phyloP scores from a whole-genome alignment of 345 rosid genomes.

The Populus simonii region DNA sequence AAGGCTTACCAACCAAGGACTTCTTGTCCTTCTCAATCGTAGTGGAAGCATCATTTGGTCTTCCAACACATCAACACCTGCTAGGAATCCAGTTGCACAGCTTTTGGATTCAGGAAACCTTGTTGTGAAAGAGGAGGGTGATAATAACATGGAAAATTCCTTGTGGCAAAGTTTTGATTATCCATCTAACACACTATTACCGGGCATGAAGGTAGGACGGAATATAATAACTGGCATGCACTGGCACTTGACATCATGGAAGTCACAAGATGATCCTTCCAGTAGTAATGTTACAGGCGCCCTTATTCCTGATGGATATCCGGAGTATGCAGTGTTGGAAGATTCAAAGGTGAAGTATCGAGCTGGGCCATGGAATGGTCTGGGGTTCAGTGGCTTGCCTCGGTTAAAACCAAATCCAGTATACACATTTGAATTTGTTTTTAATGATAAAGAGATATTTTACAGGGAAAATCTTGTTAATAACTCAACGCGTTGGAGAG shows the following conservation, averaged over 20 bases:
- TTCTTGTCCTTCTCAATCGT: background rate
- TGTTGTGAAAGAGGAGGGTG: background rate
- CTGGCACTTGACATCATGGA: slow-evolving; percentile 37
- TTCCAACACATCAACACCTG: too few species aligned
- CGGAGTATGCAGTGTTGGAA: slow-evolving; percentile 13
- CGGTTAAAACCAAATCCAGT: background rate
- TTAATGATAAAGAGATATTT: background rate
- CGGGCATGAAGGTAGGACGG: background rate
- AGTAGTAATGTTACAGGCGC: slow-evolving; percentile 14
- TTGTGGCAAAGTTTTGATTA: background rate
- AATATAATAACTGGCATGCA: background rate
- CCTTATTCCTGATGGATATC: slow-evolving; percentile 19
- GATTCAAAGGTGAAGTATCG: slow-evolving; percentile 13
- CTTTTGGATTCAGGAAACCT: background rate
- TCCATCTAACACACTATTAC: background rate
- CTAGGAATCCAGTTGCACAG: background rate
- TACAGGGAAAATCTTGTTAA: background rate
- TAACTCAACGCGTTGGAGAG: background rate
- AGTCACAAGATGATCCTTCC: slow-evolving; percentile 29
- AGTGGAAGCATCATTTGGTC: background rate
- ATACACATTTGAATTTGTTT: background rate
- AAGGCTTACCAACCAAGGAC: too few species aligned
- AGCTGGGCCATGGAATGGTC: slow-evolving; percentile 37
- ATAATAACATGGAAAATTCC: too few species aligned
- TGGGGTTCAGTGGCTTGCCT: slow-evolving; percentile 18